Evolutionary conservation across 2,329 filamentous ascomycete genomes (phyloP).

Genomic region (Chrysoporthe cubensis): DNA sequence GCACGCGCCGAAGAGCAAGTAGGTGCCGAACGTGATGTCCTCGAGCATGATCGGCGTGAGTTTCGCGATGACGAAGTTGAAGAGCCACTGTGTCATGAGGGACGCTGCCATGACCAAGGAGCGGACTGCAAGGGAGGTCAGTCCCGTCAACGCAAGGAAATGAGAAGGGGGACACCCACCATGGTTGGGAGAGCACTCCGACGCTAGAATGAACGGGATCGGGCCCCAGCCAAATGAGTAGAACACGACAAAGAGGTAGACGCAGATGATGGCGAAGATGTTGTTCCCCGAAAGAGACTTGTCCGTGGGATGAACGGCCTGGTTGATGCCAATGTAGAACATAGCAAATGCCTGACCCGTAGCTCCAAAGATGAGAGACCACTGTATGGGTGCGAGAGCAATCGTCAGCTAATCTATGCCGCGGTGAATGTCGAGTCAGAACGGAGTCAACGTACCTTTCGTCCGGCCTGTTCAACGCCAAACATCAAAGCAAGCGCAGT

Average conservation of each 20-base stretch:
- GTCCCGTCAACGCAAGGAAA: not conserved
- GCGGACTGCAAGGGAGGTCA: constrained; percentile 25
- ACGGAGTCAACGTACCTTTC: constrained; percentile 35
- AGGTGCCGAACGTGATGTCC: constrained; percentile 51
- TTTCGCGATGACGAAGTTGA: constrained; percentile 45
- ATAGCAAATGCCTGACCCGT: constrained; percentile 45
- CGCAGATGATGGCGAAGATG: constrained; percentile 47
- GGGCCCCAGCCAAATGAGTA: constrained; percentile 40
- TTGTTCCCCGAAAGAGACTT: constrained; percentile 45
- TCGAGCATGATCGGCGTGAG: constrained; percentile 48
- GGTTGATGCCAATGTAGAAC: constrained; percentile 48
- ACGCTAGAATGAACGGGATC: constrained; percentile 34
- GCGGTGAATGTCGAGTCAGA: constrained; percentile 37
- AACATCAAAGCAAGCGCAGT: constrained; percentile 27
- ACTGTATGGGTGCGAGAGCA: constrained; percentile 52
- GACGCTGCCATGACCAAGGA: constrained; percentile 33
- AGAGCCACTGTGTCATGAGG: constrained; percentile 40
- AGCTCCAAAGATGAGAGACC: constrained; percentile 50
- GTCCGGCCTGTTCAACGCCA: constrained; percentile 27
- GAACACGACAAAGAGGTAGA: constrained; percentile 47
- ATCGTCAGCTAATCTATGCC: constrained; percentile 33
- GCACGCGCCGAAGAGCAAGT: constrained; percentile 56
- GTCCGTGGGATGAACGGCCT: constrained; percentile 34
- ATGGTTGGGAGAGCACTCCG: constrained; percentile 35
- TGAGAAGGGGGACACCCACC: constrained; percentile 10